Evolutionary conservation across 2,329 filamentous ascomycete species (phyloP), one percentile per base, ranked within the genome.

Genomic region (Aspergillus tanneri): DNA sequence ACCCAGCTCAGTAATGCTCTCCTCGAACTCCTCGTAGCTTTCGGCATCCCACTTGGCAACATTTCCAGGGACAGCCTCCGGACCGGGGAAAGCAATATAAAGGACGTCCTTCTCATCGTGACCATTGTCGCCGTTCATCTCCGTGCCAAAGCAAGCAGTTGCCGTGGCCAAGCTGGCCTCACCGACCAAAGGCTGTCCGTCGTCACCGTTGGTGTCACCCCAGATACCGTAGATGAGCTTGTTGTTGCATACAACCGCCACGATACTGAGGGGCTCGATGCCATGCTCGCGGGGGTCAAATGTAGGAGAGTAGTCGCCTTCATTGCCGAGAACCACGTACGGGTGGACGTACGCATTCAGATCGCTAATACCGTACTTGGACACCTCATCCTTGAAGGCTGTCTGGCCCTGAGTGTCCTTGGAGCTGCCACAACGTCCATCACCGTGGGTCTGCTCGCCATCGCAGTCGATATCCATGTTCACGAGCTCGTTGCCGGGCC

Each of bases 401-500:
- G 80, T 82, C 47, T 72, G 56, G 28, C 64, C 65, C 57, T 63
- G 59, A 53, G 54, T 59, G 2, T 59, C 61, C 3, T 76, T 73
- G 16, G 54, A 61, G 9, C 73, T 75, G 18, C 64, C 69, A 25
- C 61, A 68, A 54, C 79, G 81, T 27, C 72, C 70, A 2, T 75
- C 74, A 22, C 72, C 73, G 5, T 68, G 67, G 19, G 65, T 62
- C 46, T 78, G 71, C 7, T 69, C 59, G 18, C 80, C 80, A 54
- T 83, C 80, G 57, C 80, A 83, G 66, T 81, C 79, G 46, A 83
- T 71, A 56, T 82, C 80, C 76, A 83, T 80, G 63, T 82, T 76
- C 43, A 69, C 73, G 32, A 81, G 66, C 24, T 52, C 28, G 12
- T 54, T 56, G 2, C 50, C 54, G 32, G 71, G 55, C 16, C 67